Base-by-base conservation (phyloP, 139 green algal genomes). In the Chlorella sp. region DNA sequence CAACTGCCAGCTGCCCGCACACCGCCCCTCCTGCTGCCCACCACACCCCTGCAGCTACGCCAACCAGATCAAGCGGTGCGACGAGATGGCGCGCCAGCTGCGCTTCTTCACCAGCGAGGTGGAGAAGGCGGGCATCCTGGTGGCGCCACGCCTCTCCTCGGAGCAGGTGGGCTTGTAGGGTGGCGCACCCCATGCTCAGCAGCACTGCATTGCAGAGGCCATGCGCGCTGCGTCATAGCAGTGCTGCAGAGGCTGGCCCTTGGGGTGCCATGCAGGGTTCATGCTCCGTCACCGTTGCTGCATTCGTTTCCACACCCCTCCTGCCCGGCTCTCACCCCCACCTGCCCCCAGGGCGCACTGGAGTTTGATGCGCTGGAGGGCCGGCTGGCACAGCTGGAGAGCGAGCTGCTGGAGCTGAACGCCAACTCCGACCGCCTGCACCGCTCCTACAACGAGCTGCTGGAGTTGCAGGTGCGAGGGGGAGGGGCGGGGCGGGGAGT, bases 11-110 rank as follows among this genome's bases (percentile, higher is more conserved):
- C 44, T 51, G 44, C 44, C 9, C 6, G 6, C 9, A 9, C 44
- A 51, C 44, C 44, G 7, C 44, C 44, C 44, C 44, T 51, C 9
- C 44, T 51, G 44, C 44, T 9, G 6, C 44, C 7, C 44, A 6
- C 9, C 44, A 9, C 44, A 6, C 7, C 44, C 44, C 44, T 9
- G 51, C 51, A 60, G 51, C 5, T 99, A 98, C 86, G 96, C 97
- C 5, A 96, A 92, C 79, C 93, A 98, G 95, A 98, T 99, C 70
- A 98, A 98, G 86, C 93, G 98, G 12, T 98, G 95, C 75, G 98
- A 98, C 56, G 97, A 99, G 88, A 97, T 99, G 96, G 91, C 96
- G 0, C 88, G 97, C 15, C 97, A 97, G 92, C 84, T 99, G 75
- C 92, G 97, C 23, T 99, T 97, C 85, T 96, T 99, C 82, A 87